Base-by-base conservation (phyloP, 139 green algal species). In the Micromonas pusilla region DNA sequence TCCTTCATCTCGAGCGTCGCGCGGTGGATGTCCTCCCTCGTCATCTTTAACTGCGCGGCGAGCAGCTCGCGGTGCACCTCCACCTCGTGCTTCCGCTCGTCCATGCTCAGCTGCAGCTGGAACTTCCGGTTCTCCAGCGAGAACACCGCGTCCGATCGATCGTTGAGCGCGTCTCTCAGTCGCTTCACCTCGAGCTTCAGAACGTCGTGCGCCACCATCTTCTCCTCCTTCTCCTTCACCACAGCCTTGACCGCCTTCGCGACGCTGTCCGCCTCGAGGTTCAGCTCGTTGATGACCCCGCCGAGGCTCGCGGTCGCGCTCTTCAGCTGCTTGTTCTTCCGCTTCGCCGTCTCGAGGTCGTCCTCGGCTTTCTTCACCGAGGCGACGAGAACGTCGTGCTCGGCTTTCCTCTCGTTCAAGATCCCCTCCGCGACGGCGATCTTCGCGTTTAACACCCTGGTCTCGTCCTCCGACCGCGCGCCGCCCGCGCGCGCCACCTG, bases 151-250 rank as follows among this genome's bases (percentile, higher is more conserved):
- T 91, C 87, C 6, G 87, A 85, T 28, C 88, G 80, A 73, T 87
- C 71, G 1, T 77, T 57, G 38, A 93, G 83, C 77, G 88, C 73
- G 30, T 89, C 83, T 0, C 83, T 83, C 85, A 95, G 83, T 25
- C 89, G 83, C 76, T 88, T 83, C 33, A 92, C 84, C 76, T 93
- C 86, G 77, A 97, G 86, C 70, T 87, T 84, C 72, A 91, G 72
- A 72, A 96, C 84, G 78, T 96, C 92, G 57, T 90, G 87, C 63
- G 92, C 88, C 79, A 97, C 90, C 81, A 96, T 86, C 68, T 80
- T 77, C 60, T 91, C 88, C 84, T 96, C 91, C 83, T 90, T 91
- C 31, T 86, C 80, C 37, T 87, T 82, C 32, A 86, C 64, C 0
- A 80, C 74, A 0, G 39, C 79, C 76, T 81, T 84, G 57, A 89